phyloP scores from a whole-genome alignment of 2,329 filamentous ascomycete species.

The Phyllosticta citriasiana region DNA sequence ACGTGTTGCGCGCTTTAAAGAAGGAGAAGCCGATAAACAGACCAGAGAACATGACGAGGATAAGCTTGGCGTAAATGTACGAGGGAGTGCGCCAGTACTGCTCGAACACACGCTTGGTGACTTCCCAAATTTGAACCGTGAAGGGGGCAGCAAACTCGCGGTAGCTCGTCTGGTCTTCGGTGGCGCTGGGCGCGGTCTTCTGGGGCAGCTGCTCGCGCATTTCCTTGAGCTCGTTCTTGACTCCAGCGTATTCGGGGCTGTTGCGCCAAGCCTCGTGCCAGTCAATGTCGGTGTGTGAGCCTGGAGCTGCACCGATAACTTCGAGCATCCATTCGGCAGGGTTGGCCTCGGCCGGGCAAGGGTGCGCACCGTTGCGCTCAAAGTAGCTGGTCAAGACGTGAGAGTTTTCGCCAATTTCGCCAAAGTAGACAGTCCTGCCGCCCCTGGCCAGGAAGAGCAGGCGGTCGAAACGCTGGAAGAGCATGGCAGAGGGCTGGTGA shows the following conservation, averaged over 20 bases:
- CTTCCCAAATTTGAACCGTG: conserved; percentile 53
- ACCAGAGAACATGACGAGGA: conserved; percentile 53
- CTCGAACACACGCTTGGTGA: conserved; percentile 67
- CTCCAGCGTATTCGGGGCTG: conserved; percentile 35
- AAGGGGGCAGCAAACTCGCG: conserved; percentile 77
- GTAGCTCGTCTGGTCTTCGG: conserved; percentile 45
- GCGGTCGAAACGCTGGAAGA: conserved; percentile 77
- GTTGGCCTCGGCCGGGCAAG: conserved; percentile 60
- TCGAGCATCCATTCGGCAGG: conserved; percentile 73
- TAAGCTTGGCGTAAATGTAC: conserved; percentile 77
- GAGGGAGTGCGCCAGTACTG: conserved; percentile 87
- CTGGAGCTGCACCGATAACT: conserved; percentile 44
- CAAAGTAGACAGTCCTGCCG: conserved; percentile 67
- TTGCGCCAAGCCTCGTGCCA: conserved; percentile 41
- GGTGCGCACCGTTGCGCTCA: conserved; percentile 56
- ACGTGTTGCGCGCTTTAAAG: conserved; percentile 55
- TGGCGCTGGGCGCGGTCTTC: conserved; percentile 26
- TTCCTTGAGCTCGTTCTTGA: conserved; percentile 36
- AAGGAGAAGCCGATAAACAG: conserved; percentile 75
- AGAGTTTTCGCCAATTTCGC: conserved; percentile 60
- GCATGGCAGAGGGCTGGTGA: conserved; percentile 79
- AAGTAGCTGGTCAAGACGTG: conserved; percentile 60
- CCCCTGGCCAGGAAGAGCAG: conserved; percentile 64
- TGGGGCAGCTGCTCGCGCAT: conserved; percentile 33
- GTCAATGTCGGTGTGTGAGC: conserved; percentile 39